Evolutionary conservation across 106 monocot genomes (phyloP), one percentile per base, ranked within the genome.

Genomic region (Phalaenopsis aphrodite): DNA sequence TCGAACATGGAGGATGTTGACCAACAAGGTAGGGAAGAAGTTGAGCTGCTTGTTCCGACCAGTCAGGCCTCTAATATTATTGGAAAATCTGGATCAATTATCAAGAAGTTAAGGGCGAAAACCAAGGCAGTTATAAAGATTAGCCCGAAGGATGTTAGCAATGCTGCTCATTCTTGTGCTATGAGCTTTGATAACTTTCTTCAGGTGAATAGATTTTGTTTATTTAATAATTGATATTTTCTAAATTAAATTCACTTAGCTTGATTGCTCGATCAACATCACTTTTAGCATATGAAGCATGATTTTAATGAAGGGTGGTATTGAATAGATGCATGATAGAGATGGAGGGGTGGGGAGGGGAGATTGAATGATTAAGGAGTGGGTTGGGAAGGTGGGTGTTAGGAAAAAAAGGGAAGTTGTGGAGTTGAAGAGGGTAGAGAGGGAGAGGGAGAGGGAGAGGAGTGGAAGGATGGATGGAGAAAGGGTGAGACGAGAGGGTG

Each of bases 111-210:
- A 43, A 90, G 97, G 80, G 56, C 85, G 4, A 83, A 82, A 16
- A 86, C 87, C 12, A 76, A 75, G 55, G 94, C 92, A 55, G 86
- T 81, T 37, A 92, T 98, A 56, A 94, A 89, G 79, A 87, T 98
- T 67, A 88, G 21, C 56, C 87, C 84, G 36, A 98, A 94, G 86
- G 90, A 97, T 80, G 77, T 88, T 5, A 80, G 56, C 49, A 85
- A 98, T 56, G 86, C 85, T 38, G 71, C 84, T 41, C 90, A 97
- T 79, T 94, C 96, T 5, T 94, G 94, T 82, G 97, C 94, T 66
- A 88, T 94, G 97, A 87, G 84, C 37, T 97, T 90, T 76, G 97
- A 97, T 83, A 97, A 94, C 75, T 90, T 97, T 77, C 75, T 97
- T 65, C 79, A 84, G 88, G 97, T 98, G 45, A 41, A 38, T 69